These are phyloP conservation scores for Moricandia arvensis DNA, from an alignment of 345 rosid species.

Conservation along the genomic window DNA sequence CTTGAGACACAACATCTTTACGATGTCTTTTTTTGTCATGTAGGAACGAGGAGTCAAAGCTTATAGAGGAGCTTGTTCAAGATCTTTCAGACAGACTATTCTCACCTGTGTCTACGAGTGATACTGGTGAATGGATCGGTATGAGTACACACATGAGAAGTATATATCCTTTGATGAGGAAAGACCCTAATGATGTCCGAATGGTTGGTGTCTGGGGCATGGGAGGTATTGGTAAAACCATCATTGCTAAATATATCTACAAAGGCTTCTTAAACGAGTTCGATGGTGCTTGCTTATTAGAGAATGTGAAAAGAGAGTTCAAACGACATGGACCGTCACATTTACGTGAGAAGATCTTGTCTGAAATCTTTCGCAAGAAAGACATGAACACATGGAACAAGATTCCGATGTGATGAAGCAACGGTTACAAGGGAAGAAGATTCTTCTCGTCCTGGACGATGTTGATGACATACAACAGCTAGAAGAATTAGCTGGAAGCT, in stretches of 20 bases:
- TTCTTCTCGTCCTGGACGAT: conserved; percentile 37
- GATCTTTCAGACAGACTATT: conserved; percentile 29
- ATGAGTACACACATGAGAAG: conserved; percentile 28
- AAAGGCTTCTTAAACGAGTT: conserved; percentile 34
- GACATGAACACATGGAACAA: background rate
- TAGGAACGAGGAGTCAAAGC: conserved; percentile 38
- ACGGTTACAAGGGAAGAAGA: conserved; percentile 17
- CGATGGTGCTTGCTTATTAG: conserved; percentile 41
- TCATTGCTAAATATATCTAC: conserved; percentile 44
- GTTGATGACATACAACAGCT: conserved; percentile 32
- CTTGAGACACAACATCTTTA: background rate
- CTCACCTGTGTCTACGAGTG: background rate
- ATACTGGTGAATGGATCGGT: conserved; percentile 31
- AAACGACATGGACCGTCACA: conserved; percentile 5
- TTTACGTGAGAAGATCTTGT: conserved; percentile 22
- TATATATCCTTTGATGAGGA: conserved; percentile 18
- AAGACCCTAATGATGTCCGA: conserved; percentile 8
- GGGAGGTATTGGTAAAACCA: conserved; percentile 59
- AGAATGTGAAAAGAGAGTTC: conserved; percentile 43
- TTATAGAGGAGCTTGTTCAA: conserved; percentile 34
- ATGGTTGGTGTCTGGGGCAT: conserved; percentile 48
- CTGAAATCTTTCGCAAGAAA: conserved; percentile 14
- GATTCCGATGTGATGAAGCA: conserved; percentile 28
- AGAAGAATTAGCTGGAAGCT: conserved; percentile 22
- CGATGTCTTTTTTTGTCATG: background rate